Conservation (phyloP, 306 rosid genomes). For the Bauhinia variegata region DNA sequence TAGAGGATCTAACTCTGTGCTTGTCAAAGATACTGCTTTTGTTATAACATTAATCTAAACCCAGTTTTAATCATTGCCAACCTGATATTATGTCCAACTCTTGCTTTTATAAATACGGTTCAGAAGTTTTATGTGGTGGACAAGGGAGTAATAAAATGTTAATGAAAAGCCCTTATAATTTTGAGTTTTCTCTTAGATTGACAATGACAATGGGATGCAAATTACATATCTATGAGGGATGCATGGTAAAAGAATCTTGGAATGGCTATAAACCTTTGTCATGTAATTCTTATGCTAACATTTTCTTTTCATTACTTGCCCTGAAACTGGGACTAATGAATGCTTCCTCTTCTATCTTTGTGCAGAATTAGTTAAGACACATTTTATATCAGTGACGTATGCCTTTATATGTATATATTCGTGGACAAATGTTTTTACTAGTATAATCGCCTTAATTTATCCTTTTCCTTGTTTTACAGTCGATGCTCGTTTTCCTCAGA, state of each 20-base stretch:
- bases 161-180: constrained; percentile 4
- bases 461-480: constrained; percentile 56
- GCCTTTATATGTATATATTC: background rate
- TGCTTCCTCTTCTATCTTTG: constrained; percentile 16
- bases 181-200: constrained; percentile 3
- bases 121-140: too few relatives aligned
- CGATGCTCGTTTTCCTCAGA: constrained; percentile 87
- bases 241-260: constrained; percentile 3
- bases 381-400: background rate
- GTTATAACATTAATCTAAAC: too few relatives aligned
- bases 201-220: constrained; percentile 3
- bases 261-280: constrained; percentile 21
- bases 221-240: too few relatives aligned
- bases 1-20: background rate
- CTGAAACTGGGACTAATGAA: constrained; percentile 18
- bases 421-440: constrained; percentile 29
- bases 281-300: constrained; percentile 21
- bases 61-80: too few relatives aligned
- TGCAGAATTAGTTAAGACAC: constrained; percentile 25
- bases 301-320: constrained; percentile 27
- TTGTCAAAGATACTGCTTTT: too few relatives aligned
- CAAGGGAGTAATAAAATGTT: background rate
- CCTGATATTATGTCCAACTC: too few relatives aligned
- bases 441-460: constrained; percentile 29
- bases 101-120: too few relatives aligned